These are phyloP conservation scores for Cylindrodendrum hubeiense DNA, from an alignment of 2,329 filamentous ascomycete species.

Conservation along the genomic window DNA sequence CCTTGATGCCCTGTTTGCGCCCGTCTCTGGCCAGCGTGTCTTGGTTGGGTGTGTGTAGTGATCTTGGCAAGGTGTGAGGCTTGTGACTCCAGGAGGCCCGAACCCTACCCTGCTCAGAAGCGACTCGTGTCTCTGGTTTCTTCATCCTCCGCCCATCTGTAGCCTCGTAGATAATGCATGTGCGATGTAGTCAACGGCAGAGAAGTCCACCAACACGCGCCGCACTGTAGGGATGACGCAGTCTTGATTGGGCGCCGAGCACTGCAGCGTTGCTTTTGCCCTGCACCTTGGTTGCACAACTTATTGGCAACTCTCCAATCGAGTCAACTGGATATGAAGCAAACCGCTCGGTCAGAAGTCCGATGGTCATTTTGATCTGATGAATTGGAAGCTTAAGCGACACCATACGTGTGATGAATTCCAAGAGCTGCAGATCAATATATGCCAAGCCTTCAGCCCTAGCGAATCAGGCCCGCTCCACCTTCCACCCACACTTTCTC, in stretches of 20 bases:
- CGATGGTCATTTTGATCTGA: background rate
- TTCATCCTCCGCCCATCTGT: background rate
- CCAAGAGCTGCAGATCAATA: background rate
- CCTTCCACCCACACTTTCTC: background rate
- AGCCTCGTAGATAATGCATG: slow-evolving; percentile 7
- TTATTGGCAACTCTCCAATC: background rate
- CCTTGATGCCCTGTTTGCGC: slow-evolving; percentile 19
- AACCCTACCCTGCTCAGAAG: background rate
- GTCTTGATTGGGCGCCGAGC: slow-evolving; percentile 3
- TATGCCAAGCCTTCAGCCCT: background rate
- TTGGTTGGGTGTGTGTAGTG: slow-evolving; percentile 2
- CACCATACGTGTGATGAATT: background rate
- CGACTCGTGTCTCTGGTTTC: background rate
- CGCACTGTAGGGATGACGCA: slow-evolving; percentile 14
- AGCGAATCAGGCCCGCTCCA: background rate
- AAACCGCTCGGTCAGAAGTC: background rate
- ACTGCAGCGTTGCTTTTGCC: slow-evolving; percentile 1
- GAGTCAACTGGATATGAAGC: slow-evolving; percentile 1
- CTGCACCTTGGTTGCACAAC: background rate
- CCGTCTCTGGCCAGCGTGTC: slow-evolving; percentile 7
- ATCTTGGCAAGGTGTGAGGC: background rate
- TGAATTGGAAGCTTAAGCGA: background rate
- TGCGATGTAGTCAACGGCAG: background rate
- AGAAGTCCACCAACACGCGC: background rate
- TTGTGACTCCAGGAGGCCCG: background rate